Base-by-base conservation (phyloP, 305 asterid genomes). In the Fraxinus xanthoxyloides region DNA sequence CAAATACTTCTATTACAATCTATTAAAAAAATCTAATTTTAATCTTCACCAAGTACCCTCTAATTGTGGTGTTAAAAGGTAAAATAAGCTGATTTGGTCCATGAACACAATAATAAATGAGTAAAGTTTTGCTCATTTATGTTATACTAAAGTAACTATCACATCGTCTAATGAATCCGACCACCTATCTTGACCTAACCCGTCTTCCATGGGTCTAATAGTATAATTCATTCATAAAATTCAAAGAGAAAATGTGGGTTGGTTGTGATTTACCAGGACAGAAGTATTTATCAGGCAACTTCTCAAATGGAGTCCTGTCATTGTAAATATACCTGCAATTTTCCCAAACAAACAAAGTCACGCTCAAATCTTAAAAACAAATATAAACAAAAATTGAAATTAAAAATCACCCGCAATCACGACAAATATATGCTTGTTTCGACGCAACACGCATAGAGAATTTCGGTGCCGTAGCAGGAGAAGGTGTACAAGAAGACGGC, bases 371-470 rank as follows among this genome's bases (percentile, higher is more conserved):
- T 24, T 12, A 73, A 30, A 1, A 17, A 46, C 4, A 7, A 15
- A 19, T 6, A 26, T 46, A 38, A 17, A 34, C 13, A 51, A 75
- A 12, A 21, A 28, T 4, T n/a, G 5, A 3, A 15, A 6, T n/a
- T 17, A 19, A 35, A 43, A 9, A 38, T 43, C 78, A 93, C 99
- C 98, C 99, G 88, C 99, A 94, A 87, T 95, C 98, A 31, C 98
- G 94, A 89, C 99, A 95, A 83, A 95, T 90, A 82, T 93, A 95
- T 81, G 98, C 90, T 84, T 95, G 98, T 73, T 93, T 95, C 82
- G 98, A 90, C 70, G 97, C 87, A 0, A 90, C 87, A 0, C 94
- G 93, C 99, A 95, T 95, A 23, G 92, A 85, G 88, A 92, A 85
- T 81, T 87, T 92, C 0, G 94, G 94, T 0, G 97, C 90, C 63